Evolutionary conservation across 2,329 filamentous ascomycete species (phyloP), one percentile per base, ranked within the genome.

Genomic region (Thermochaetoides dissita): DNA sequence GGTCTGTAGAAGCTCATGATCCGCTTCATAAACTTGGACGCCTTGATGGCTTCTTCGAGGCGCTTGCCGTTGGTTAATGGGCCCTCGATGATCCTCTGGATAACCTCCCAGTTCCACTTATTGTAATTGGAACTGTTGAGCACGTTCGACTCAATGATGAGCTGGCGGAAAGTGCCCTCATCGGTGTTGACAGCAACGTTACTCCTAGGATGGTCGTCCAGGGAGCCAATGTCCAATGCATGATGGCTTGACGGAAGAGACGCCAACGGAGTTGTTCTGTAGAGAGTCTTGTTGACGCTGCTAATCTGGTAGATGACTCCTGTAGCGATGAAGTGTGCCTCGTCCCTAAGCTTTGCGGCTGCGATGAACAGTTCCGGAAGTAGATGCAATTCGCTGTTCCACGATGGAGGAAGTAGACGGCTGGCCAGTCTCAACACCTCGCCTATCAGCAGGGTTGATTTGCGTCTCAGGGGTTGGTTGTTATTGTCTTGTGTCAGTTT

Each of bases 81-180:
- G 0, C 91, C 93, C 57, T 96, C 89, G 32, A 98, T 88, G 40
- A 96, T 79, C 53, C 81, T 83, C 45, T 88, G 73, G 35, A 98
- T 87, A 33, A 94, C 68, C 47, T 94, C 86, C 91, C 93, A 98
- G 57, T 94, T 89, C 91, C 91, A 98, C 59, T 98, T 98, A 34
- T 78, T 70, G 55, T 84, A 94, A 52, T 94, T 95, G 47, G 86
- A 86, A 46, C 84, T 91, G 48, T 81, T 84, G 37, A 96, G 67
- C 2, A 98, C 86, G 42, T 86, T 79, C 4, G 85, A 91, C 46
- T 96, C 84, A 11, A 87, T 66, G 29, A 80, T 56, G 3, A 80
- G 61, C 54, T 80, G 75, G 12, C 77, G 70, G 52, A 81, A 81
- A 1, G 74, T 74, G 8, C 72, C 69, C 52, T 81, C 77, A 47